A percentile compares a stretch with the other conserved stretches of the same genome.
These are phyloP conservation scores for Acarospora socialis DNA, from an alignment of 2,329 filamentous ascomycete species.

Conservation along the genomic window DNA sequence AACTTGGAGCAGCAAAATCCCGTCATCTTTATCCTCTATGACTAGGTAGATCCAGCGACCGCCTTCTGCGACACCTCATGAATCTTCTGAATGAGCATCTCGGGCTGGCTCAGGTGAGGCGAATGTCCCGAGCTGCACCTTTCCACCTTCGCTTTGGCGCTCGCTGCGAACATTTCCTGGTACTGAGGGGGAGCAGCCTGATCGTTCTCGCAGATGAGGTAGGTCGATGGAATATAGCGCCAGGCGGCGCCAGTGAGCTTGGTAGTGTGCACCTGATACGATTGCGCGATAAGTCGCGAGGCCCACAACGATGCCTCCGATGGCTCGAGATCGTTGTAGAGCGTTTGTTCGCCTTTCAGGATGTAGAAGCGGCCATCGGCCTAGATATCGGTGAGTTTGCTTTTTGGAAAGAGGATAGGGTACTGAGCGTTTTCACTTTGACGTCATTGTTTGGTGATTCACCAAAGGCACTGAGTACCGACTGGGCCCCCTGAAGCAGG, in stretches of 20 bases:
- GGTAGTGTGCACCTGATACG: slow-evolving; percentile 9
- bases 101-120: slow-evolving; percentile 2
- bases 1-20: too few relatives aligned
- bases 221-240: slow-evolving; percentile 14
- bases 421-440: slow-evolving; percentile 1
- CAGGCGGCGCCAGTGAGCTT: slow-evolving; percentile 10
- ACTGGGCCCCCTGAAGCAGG: slow-evolving; percentile 13
- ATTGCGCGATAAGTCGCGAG: slow-evolving; percentile 9
- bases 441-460: slow-evolving; percentile 8
- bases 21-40: too few relatives aligned
- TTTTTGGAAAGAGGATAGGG: not conserved
- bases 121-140: slow-evolving; percentile 4
- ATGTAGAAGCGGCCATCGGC: slow-evolving; percentile 12
- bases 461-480: slow-evolving; percentile 9
- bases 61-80: slow-evolving; percentile 1
- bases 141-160: slow-evolving; percentile 1
- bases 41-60: too few relatives aligned
- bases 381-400: not conserved
- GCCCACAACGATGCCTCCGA: slow-evolving; percentile 13
- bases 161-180: slow-evolving; percentile 7
- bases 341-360: slow-evolving; percentile 3
- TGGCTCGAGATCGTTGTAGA: slow-evolving; percentile 14
- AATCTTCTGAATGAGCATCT: slow-evolving; percentile 6
- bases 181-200: slow-evolving; percentile 8
- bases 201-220: slow-evolving; percentile 13